Base-by-base conservation (phyloP, 768 basidiomycete species). In the Mycena alexandri region DNA sequence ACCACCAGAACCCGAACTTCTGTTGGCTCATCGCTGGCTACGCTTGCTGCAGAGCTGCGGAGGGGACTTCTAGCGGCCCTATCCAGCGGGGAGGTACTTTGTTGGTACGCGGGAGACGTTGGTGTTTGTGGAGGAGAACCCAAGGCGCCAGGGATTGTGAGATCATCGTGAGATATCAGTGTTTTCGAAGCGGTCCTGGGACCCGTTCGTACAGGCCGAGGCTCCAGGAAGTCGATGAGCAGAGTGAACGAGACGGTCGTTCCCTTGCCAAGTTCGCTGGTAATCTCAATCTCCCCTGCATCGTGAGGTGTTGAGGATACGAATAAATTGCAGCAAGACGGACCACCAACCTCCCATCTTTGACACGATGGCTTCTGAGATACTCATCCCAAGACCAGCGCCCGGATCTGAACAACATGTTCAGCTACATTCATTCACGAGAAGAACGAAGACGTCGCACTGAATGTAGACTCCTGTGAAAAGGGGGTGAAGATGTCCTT, bases 311-410 rank as follows among this genome's bases (percentile, higher is more conserved):
- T 11, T 9, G 25, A 7, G 22, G 21, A 33, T 14, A 29, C 3
- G 9, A 17, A 11, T 14, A 19, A 4, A 14, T 29, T n/a, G 16
- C 5, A 13, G 8, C 13, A 61, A 19, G 14, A 16, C 33, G 21
- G 36, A 14, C 5, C 14, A 43, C 62, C 5, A 1, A 63, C 62
- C 62, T 63, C 62, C 62, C 21, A 63, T 12, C 25, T 33, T 34
- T 13, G 44, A 21, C 4, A 63, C 44, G 33, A 63, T 63, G 5
- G 54, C 22, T 34, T 63, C 54, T 13, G 62, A 63, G 24, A 63
- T 63, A 13, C 62, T 63, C 62, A 63, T 63, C 24, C 62, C 62
- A 13, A 63, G 62, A 10, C 62, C 62, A n/a, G 62, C 47, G 0
- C 62, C 62, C 1, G 62, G 62, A 50, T 63, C 62, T 63, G 19